phyloP scores from a whole-genome alignment of 2,329 filamentous ascomycete genomes.

The Penicillium sp. region DNA sequence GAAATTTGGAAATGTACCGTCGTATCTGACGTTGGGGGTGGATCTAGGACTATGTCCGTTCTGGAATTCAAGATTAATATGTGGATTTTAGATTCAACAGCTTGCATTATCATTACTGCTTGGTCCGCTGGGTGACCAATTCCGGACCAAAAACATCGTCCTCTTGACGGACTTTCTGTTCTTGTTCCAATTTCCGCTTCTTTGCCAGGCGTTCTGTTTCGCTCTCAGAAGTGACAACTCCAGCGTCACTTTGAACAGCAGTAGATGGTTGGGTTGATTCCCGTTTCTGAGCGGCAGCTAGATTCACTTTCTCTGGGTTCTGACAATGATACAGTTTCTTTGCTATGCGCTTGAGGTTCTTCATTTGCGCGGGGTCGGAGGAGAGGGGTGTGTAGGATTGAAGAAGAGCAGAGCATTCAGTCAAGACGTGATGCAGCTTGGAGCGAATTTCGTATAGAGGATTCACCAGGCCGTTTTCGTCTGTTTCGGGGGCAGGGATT shows the following conservation, averaged over 20 bases:
- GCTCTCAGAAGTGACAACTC: constrained; percentile 32
- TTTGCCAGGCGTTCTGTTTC: constrained; percentile 40
- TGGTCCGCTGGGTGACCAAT: constrained; percentile 34
- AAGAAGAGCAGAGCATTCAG: constrained; percentile 40
- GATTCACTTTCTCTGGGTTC: constrained; percentile 47
- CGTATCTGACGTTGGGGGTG: background rate
- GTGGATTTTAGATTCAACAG: background rate
- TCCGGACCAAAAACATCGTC: constrained; percentile 39
- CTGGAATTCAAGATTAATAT: background rate
- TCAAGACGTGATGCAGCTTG: constrained; percentile 39
- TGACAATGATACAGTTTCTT: constrained; percentile 51
- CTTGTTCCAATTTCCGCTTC: constrained; percentile 38
- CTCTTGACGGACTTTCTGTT: constrained; percentile 20
- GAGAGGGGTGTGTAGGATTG: constrained; percentile 39
- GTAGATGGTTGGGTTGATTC: constrained; percentile 32
- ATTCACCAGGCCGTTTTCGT: constrained; percentile 13
- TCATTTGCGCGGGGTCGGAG: constrained; percentile 40
- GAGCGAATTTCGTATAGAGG: constrained; percentile 33
- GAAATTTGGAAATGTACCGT: background rate
- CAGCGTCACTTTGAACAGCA: constrained; percentile 16
- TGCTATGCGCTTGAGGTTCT: constrained; percentile 45
- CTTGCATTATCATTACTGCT: constrained; percentile 11
- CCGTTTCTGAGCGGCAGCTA: constrained; percentile 42
- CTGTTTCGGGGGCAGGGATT: constrained; percentile 3
- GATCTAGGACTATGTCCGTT: background rate